phyloP scores from a whole-genome alignment of 257 asterid genomes.

The Parsonsia alboflavescens region DNA sequence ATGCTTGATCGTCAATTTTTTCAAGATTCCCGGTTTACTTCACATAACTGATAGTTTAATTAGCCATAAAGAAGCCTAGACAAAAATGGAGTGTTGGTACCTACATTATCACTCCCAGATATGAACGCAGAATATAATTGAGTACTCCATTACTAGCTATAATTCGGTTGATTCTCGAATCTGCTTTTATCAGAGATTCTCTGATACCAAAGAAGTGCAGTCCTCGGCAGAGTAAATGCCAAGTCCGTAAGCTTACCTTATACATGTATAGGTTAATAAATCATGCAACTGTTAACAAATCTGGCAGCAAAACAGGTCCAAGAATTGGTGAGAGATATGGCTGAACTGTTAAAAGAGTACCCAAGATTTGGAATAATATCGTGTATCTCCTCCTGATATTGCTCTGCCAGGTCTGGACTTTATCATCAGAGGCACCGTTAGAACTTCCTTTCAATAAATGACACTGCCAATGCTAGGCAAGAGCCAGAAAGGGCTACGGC shows the following conservation, averaged over 20 bases:
- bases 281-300: slow-evolving; percentile 24
- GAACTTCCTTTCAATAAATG: slow-evolving; percentile 10
- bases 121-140: slow-evolving; percentile 7
- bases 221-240: slow-evolving; percentile 20
- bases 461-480: not conserved
- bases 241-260: slow-evolving; percentile 25
- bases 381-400: slow-evolving; percentile 1
- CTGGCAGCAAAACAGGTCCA: slow-evolving; percentile 22
- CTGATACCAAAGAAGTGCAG: slow-evolving; percentile 10
- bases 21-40: not conserved
- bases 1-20: not conserved
- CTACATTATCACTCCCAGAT: not conserved
- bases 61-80: not conserved
- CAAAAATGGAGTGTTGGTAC: not conserved
- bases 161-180: slow-evolving; percentile 12
- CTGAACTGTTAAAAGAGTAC: slow-evolving; percentile 9
- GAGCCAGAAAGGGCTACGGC: not conserved
- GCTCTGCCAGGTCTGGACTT: slow-evolving; percentile 14
- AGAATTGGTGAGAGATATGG: slow-evolving; percentile 20
- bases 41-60: not conserved
- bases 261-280: slow-evolving; percentile 15
- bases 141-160: not conserved
- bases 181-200: slow-evolving; percentile 18
- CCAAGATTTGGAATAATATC: slow-evolving; percentile 5
- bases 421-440: slow-evolving; percentile 12